Conservation (phyloP, 2,329 filamentous ascomycete species). For the Hypoxylon sp. region DNA sequence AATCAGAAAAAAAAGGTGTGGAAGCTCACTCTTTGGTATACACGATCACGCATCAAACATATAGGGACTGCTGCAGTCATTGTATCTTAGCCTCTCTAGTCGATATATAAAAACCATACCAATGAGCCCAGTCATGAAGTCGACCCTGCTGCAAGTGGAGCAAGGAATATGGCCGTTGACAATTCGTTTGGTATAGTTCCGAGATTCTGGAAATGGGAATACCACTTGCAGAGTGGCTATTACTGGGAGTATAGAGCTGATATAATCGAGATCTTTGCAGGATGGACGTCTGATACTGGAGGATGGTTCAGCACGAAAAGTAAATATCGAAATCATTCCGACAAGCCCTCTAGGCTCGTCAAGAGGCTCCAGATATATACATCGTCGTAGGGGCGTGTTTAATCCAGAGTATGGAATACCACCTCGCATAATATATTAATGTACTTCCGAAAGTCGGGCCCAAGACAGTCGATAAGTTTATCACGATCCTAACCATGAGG, state of each 20-base stretch:
- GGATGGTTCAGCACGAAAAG: slow-evolving; percentile 55
- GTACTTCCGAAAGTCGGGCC: slow-evolving; percentile 61
- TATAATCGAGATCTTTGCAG: slow-evolving; percentile 61
- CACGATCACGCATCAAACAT: slow-evolving; percentile 55
- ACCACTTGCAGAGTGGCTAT: slow-evolving; percentile 62
- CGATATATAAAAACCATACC: slow-evolving; percentile 50
- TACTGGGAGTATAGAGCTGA: slow-evolving; percentile 62
- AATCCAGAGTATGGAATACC: slow-evolving; percentile 67
- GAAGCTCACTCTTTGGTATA: slow-evolving; percentile 53
- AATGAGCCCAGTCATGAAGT: slow-evolving; percentile 49
- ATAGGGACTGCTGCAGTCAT: slow-evolving; percentile 57
- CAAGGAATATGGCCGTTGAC: slow-evolving; percentile 52
- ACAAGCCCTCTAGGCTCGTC: slow-evolving; percentile 57
- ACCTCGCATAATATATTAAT: slow-evolving; percentile 57
- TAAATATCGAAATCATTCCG: slow-evolving; percentile 55
- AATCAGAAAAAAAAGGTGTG: slow-evolving; percentile 60
- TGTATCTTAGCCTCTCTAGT: slow-evolving; percentile 43
- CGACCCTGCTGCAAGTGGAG: slow-evolving; percentile 50
- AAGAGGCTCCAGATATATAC: slow-evolving; percentile 28
- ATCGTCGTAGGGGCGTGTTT: slow-evolving; percentile 52
- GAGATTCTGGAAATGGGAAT: slow-evolving; percentile 64
- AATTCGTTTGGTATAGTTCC: slow-evolving; percentile 52
- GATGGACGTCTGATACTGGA: slow-evolving; percentile 49
- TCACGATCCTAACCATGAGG: slow-evolving; percentile 57
- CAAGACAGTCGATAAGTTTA: slow-evolving; percentile 58